These are phyloP conservation scores for Suillus luteus DNA, from an alignment of 768 basidiomycete species.

Conservation along the genomic window DNA sequence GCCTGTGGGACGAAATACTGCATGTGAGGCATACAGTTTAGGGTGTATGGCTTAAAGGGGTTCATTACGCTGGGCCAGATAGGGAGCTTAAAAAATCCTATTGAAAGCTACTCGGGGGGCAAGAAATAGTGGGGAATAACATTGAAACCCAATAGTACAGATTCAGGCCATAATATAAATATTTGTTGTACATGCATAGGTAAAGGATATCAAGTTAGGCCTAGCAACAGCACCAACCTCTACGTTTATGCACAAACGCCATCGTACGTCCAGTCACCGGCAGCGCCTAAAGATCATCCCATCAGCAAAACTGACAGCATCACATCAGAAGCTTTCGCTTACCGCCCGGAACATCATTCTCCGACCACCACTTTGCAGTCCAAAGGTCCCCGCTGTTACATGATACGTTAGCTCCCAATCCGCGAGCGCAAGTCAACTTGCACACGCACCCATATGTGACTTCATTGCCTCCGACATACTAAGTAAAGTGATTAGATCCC, in stretches of 20 bases:
- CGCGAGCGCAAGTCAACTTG: no score
- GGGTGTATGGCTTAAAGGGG: not conserved
- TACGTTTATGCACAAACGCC: slow-evolving; percentile 28
- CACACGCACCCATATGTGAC: slow-evolving; percentile 42
- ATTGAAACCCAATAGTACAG: not conserved
- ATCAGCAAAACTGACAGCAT: not conserved
- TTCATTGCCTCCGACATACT: slow-evolving; percentile 47
- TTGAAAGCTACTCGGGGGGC: not conserved
- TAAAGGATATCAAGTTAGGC: not conserved
- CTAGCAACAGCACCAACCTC: not conserved
- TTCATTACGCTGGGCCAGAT: not conserved
- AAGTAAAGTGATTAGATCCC: not conserved
- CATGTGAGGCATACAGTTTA: not conserved
- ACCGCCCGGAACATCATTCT: slow-evolving; percentile 41
- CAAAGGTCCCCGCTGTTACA: slow-evolving; percentile 47
- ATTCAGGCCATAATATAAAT: not conserved
- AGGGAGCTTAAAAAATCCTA: not conserved
- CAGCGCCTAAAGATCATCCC: slow-evolving; percentile 14
- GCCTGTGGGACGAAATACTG: not conserved
- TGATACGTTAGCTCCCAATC: not conserved
- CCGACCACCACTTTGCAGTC: slow-evolving; percentile 52
- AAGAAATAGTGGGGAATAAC: not conserved
- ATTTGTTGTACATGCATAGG: not conserved
- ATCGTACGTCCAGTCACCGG: slow-evolving; percentile 37
- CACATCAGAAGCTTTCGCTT: slow-evolving; percentile 17